Evolutionary conservation across 805 yeast genomes (phyloP).

Genomic region (Pichia heedii): DNA sequence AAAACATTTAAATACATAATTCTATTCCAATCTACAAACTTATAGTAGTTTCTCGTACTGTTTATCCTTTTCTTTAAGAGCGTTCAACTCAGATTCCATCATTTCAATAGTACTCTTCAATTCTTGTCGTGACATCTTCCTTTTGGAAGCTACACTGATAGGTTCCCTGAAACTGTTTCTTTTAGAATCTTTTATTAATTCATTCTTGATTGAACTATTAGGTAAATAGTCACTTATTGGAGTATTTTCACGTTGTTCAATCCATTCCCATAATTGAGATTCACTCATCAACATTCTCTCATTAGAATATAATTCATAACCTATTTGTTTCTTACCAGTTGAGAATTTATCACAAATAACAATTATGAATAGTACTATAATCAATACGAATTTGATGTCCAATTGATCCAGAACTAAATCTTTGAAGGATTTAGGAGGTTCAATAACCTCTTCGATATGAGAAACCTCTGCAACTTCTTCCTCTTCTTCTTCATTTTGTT

Average conservation of each 20-base stretch:
- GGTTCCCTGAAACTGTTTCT: background rate
- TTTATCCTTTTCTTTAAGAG: conserved; percentile 16
- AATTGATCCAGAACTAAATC: conserved; percentile 16
- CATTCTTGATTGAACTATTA: background rate
- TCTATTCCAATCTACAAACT: background rate
- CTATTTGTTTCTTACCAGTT: background rate
- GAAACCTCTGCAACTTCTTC: background rate
- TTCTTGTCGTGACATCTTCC: conserved; percentile 31
- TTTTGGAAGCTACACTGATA: background rate
- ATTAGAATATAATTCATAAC: conserved; percentile 7
- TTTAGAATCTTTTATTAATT: background rate
- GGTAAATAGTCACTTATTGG: background rate
- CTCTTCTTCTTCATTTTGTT: conserved; percentile 7
- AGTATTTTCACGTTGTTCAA: conserved; percentile 24
- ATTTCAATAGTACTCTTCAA: conserved; percentile 37
- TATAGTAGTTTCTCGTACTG: background rate
- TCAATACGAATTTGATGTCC: conserved; percentile 16
- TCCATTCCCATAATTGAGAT: conserved; percentile 66
- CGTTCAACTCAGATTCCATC: conserved; percentile 34
- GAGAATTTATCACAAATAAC: conserved; percentile 14
- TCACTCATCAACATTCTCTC: conserved; percentile 41
- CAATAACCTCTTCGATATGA: conserved; percentile 1
- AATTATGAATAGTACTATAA: conserved; percentile 15
- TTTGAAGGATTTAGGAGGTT: conserved; percentile 9
- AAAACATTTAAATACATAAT: too few species aligned